A percentile compares a stretch with the other conserved stretches of the same genome.
phyloP scores from a whole-genome alignment of 2,329 filamentous ascomycete genomes.

The Neoscytalidium dimidiatum region DNA sequence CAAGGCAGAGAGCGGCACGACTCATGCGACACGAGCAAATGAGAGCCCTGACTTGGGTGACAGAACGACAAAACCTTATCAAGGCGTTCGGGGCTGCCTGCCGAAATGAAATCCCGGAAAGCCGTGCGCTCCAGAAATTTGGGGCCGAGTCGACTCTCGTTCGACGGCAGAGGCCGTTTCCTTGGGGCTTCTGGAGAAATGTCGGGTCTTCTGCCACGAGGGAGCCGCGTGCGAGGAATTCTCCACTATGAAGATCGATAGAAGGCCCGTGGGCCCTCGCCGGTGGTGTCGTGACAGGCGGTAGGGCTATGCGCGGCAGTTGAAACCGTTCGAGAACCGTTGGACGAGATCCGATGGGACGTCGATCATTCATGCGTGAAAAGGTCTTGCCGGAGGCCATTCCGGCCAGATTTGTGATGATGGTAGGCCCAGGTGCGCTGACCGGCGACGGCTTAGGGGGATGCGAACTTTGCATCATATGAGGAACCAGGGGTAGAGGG shows the following conservation, averaged over 20 bases:
- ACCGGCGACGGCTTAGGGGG: not conserved
- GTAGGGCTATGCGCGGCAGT: not conserved
- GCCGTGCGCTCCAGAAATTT: not conserved
- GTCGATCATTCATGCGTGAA: not conserved
- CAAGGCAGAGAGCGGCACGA: not conserved
- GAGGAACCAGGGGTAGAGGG: not conserved
- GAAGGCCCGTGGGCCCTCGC: not conserved
- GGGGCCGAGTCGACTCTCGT: not conserved
- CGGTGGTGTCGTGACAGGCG: not conserved
- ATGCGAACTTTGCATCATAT: not conserved
- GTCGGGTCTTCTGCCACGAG: not conserved
- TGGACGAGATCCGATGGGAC: not conserved
- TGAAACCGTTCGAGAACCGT: not conserved
- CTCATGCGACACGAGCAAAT: slow-evolving; percentile 1
- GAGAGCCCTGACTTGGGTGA: not conserved
- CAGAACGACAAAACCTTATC: not conserved
- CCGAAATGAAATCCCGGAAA: not conserved
- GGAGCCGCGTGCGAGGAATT: not conserved
- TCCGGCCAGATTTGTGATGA: not conserved
- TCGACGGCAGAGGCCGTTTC: not conserved
- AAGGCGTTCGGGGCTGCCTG: not conserved
- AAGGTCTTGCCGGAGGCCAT: too few species aligned
- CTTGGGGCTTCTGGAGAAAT: not conserved
- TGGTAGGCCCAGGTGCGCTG: not conserved
- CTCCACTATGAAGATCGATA: not conserved